Evolutionary conservation across 495 filamentous ascomycete species (phyloP).

Genomic region (Penicillium mononematosum): DNA sequence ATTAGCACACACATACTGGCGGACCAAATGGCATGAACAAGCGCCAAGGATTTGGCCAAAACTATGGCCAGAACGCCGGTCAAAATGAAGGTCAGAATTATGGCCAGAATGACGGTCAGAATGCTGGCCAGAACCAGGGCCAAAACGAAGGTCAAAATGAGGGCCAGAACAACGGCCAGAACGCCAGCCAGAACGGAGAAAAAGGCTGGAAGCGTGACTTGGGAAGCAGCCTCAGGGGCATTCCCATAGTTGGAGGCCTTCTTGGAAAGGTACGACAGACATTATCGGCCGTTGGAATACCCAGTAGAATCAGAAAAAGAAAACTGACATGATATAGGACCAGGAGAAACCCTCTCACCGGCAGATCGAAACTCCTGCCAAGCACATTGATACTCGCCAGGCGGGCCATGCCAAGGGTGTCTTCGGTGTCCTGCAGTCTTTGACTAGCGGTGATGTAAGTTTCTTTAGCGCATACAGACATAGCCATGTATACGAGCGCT

Average conservation of each 20-base stretch:
- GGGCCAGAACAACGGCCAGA: slow-evolving; percentile 11
- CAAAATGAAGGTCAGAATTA: slow-evolving; percentile 19
- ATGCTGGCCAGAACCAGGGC: background rate
- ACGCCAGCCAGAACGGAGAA: background rate
- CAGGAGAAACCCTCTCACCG: slow-evolving; percentile 10
- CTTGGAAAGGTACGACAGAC: slow-evolving; percentile 11
- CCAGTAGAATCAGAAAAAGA: background rate
- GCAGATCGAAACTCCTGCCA: slow-evolving; percentile 2
- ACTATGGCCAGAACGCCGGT: slow-evolving; percentile 8
- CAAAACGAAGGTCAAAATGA: no score
- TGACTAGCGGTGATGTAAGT: slow-evolving; percentile 16
- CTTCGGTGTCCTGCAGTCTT: slow-evolving; percentile 5
- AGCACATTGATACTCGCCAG: slow-evolving; percentile 5
- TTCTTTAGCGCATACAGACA: background rate
- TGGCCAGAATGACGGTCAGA: slow-evolving; percentile 1
- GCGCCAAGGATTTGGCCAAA: slow-evolving; percentile 11
- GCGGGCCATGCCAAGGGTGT: slow-evolving; percentile 4
- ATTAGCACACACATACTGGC: slow-evolving; percentile 12
- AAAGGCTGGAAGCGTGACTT: slow-evolving; percentile 11
- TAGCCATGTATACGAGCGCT: background rate
- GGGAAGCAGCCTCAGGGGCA: slow-evolving; percentile 8
- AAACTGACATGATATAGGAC: slow-evolving; percentile 7
- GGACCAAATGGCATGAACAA: slow-evolving; percentile 17
- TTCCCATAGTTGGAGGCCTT: slow-evolving; percentile 20
- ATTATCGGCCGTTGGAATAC: background rate